Percentiles rank a stretch among this genome's conserved stretches.
Evolutionary conservation across 2,329 filamentous ascomycete genomes (phyloP).

Genomic region (Pseudogymnoascus sp.): DNA sequence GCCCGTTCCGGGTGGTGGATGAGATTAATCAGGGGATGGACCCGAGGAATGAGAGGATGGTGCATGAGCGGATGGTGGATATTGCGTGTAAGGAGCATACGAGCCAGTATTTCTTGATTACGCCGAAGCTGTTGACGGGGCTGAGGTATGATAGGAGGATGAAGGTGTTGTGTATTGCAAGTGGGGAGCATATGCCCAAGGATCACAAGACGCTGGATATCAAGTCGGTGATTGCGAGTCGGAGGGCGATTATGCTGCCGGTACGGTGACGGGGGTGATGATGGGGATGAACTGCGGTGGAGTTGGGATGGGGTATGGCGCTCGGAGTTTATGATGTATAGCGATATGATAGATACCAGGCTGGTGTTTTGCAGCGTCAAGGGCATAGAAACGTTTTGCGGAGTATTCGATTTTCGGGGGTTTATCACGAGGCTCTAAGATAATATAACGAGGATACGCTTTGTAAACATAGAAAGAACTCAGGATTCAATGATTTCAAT

Average conservation of each 20-base stretch:
- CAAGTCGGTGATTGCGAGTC: slow-evolving; percentile 21
- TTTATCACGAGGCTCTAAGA: background rate
- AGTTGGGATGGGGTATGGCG: background rate
- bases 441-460: slow-evolving; percentile 3
- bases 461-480: background rate
- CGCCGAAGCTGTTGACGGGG: slow-evolving; percentile 82
- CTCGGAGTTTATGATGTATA: slow-evolving; percentile 2
- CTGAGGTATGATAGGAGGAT: slow-evolving; percentile 84
- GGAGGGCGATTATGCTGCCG: slow-evolving; percentile 19
- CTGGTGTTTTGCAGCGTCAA: background rate
- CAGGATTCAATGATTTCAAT: background rate
- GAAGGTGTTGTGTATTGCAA: slow-evolving; percentile 89
- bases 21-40: slow-evolving; percentile 99
- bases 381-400: background rate
- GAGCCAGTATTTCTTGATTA: slow-evolving; percentile 93
- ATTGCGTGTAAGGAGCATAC: slow-evolving; percentile 82
- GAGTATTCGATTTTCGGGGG: background rate
- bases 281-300: background rate
- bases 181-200: slow-evolving; percentile 64
- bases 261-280: background rate
- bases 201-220: slow-evolving; percentile 31
- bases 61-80: slow-evolving; percentile 96
- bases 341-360: slow-evolving; percentile 5
- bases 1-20: slow-evolving; percentile 95
- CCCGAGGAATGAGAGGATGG: slow-evolving; percentile 94